Percentiles rank a stretch among this genome's conserved stretches.
phyloP scores from a whole-genome alignment of 225 moss, liverwort and hornwort species.

The Sphagnum contortum region DNA sequence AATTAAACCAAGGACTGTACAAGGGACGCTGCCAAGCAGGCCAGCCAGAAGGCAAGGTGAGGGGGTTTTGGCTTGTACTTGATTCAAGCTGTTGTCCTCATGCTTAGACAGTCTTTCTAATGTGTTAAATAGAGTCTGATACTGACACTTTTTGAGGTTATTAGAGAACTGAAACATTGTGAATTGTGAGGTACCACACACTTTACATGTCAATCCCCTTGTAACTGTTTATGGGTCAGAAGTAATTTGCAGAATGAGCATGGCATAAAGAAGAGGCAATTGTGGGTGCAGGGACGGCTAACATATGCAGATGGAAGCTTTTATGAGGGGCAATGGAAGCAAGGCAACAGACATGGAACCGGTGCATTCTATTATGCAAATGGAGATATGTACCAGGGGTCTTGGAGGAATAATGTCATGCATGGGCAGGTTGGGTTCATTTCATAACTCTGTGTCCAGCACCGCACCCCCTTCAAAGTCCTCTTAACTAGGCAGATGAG shows the following conservation, averaged over 20 bases:
- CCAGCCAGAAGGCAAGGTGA: slow-evolving; percentile 44
- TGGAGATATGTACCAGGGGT: slow-evolving; percentile 46
- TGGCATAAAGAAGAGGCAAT: background rate
- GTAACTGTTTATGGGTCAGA: too few relatives aligned
- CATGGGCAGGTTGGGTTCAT: slow-evolving; percentile 27
- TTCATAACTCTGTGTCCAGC: too few relatives aligned
- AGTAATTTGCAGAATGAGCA: too few relatives aligned
- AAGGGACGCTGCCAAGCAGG: slow-evolving; percentile 41
- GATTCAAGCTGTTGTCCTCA: too few relatives aligned
- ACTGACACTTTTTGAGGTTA: too few relatives aligned
- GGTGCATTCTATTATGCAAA: slow-evolving; percentile 48
- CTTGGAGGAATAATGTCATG: slow-evolving; percentile 50
- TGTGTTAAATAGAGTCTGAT: too few relatives aligned
- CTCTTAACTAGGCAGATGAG: too few relatives aligned
- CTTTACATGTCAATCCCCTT: too few relatives aligned
- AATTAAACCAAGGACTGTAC: slow-evolving; percentile 34
- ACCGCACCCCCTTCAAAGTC: too few relatives aligned
- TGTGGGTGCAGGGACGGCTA: slow-evolving; percentile 29
- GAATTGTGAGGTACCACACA: too few relatives aligned
- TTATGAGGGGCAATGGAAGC: slow-evolving; percentile 56
- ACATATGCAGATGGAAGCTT: slow-evolving; percentile 40
- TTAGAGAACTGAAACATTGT: too few relatives aligned
- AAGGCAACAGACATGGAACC: slow-evolving; percentile 35
- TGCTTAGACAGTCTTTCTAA: too few relatives aligned
- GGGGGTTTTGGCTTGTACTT: background rate